Conservation (phyloP, 2,329 filamentous ascomycete genomes). For the Pestalotiopsis sp. region DNA sequence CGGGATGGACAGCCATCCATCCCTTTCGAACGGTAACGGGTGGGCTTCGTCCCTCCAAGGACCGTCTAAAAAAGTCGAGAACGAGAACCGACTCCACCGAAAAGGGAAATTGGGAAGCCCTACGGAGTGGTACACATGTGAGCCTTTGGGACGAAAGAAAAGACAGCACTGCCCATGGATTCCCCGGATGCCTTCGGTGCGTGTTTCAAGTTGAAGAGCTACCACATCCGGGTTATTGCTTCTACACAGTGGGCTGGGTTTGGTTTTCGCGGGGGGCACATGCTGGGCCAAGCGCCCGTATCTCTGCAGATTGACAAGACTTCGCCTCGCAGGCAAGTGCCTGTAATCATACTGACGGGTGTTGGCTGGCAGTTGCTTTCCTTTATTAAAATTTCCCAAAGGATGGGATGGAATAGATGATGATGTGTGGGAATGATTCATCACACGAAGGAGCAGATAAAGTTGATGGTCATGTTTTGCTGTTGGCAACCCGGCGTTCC, state of each 20-base stretch:
- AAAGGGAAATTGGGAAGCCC: neutral
- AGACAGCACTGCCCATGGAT: neutral
- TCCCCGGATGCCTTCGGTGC: slow-evolving; percentile 7
- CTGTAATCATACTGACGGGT: neutral
- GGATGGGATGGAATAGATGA: neutral
- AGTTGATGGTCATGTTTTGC: neutral
- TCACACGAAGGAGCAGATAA: neutral
- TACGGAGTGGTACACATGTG: slow-evolving; percentile 1
- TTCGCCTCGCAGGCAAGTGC: neutral
- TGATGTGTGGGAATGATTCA: neutral
- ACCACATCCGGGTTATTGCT: slow-evolving; percentile 1
- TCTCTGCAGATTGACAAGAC: neutral
- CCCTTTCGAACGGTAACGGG: neutral
- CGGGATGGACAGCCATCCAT: neutral
- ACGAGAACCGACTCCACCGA: neutral
- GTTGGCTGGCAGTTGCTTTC: neutral
- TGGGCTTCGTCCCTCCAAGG: neutral
- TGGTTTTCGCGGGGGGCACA: neutral
- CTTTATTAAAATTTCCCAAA: neutral
- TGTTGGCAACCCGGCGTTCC: neutral
- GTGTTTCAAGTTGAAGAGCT: slow-evolving; percentile 8
- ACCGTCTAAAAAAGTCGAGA: neutral
- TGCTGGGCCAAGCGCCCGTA: neutral
- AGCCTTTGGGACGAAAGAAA: neutral
- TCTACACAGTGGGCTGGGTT: neutral